A percentile compares a stretch with the other conserved stretches of the same genome.
Evolutionary conservation across 768 basidiomycete genomes (phyloP).

Genomic region (Amanita jacksonii): DNA sequence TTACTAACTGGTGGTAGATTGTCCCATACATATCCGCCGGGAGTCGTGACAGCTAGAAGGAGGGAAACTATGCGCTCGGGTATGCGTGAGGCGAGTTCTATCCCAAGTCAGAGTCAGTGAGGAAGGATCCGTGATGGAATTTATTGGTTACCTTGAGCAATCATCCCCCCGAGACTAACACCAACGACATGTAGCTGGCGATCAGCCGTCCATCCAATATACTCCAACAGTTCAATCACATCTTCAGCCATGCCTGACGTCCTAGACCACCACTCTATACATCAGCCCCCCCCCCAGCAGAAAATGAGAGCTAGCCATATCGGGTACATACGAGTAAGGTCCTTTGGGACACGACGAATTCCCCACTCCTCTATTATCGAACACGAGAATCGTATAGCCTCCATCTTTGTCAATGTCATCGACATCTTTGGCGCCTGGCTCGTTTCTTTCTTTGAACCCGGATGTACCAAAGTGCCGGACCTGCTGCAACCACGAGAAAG

Average conservation of each 20-base stretch:
- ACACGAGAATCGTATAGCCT: constrained; percentile 56
- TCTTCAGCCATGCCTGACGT: constrained; percentile 77
- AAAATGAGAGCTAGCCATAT: too few relatives aligned
- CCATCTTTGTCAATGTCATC: constrained; percentile 15
- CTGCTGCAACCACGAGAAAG: constrained; percentile 56
- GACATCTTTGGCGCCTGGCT: not conserved
- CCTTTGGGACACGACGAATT: constrained; percentile 62
- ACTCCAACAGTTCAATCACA: constrained; percentile 52
- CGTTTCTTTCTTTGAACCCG: constrained; percentile 7
- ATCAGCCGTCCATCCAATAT: constrained; percentile 58
- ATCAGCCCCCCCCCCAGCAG: not conserved
- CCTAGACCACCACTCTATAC: constrained; percentile 30
- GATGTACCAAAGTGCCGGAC: constrained; percentile 52
- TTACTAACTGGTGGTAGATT: constrained; percentile 54
- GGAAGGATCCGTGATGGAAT: constrained; percentile 2
- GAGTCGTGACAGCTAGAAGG: constrained; percentile 58
- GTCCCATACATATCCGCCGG: constrained; percentile 46
- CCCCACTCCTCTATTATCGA: constrained; percentile 82
- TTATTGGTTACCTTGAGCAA: constrained; percentile 51
- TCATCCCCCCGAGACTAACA: constrained; percentile 77
- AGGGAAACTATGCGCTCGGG: constrained; percentile 61
- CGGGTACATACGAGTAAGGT: constrained; percentile 65
- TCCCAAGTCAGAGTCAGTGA: constrained; percentile 8
- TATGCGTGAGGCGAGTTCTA: constrained; percentile 62
- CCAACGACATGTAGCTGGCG: constrained; percentile 65